Base-by-base conservation (phyloP, 495 filamentous ascomycete genomes). In the Tuber aestivum region DNA sequence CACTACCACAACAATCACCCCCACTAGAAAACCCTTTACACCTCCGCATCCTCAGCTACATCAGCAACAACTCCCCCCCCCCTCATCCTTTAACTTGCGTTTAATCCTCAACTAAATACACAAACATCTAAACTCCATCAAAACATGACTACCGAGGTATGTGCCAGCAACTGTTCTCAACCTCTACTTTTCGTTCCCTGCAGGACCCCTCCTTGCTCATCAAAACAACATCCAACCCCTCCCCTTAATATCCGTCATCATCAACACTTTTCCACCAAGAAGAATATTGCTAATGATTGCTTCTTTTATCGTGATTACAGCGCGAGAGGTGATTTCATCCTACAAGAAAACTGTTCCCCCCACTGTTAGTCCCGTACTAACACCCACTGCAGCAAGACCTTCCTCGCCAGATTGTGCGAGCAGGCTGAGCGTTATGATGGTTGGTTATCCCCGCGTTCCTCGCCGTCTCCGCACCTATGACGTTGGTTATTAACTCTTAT, bases 371-470 rank as follows among this genome's bases (percentile, higher is more conserved):
- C 69, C 72, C 70, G 72, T 72, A 68, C 80, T 82, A 77, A 82
- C 78, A 50, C 72, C 74, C 74, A 50, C 35, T 85, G 83, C 86
- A 99, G 96, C 92, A 98, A 99, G 92, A 99, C 95, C 83, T 99
- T 99, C 89, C 93, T 99, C 85, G 95, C 95, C 84, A 91, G 95
- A 88, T 93, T 99, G 85, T 98, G 95, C 89, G 95, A 99, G 93
- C 95, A 99, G 91, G 95, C 95, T 84, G 95, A 99, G 90, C 95
- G 95, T 85, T 99, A 99, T 86, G 95, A 99, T 93, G 95, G 91
- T 93, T 87, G 86, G 91, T 84, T 72, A 68, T 69, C 71, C 56
- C 56, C 48, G 41, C 71, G 56, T 23, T 38, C 44, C 35, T 69
- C 50, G 27, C 7, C n/a, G 73, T 40, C 21, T 27, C 18, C 10